Evolutionary conservation across 2,329 filamentous ascomycete species (phyloP).

Genomic region (Beauveria australis): DNA sequence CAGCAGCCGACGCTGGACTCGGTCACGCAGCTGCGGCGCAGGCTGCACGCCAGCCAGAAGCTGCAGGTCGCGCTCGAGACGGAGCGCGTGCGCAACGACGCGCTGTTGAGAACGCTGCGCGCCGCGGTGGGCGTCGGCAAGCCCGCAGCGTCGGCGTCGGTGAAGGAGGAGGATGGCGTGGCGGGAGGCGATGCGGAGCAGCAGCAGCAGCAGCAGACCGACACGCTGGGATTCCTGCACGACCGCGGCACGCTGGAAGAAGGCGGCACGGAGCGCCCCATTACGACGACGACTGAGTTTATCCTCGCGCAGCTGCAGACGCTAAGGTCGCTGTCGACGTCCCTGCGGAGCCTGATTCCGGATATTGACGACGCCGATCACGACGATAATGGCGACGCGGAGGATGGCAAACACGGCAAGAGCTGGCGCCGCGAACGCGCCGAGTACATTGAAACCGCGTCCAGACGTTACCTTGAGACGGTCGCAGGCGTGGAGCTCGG

Average conservation of each 20-base stretch:
- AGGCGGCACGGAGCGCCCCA: constrained; percentile 44
- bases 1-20: constrained; percentile 51
- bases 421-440: constrained; percentile 63
- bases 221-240: constrained; percentile 48
- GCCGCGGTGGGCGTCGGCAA: constrained; percentile 27
- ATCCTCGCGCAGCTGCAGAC: constrained; percentile 76
- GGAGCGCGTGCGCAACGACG: constrained; percentile 65
- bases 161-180: constrained; percentile 9
- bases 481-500: constrained; percentile 60
- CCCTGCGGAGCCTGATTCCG: constrained; percentile 57
- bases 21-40: constrained; percentile 63
- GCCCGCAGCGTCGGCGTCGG: constrained; percentile 10
- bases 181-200: neutral
- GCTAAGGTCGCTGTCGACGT: constrained; percentile 55
- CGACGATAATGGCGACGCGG: constrained; percentile 22
- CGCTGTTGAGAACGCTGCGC: constrained; percentile 57
- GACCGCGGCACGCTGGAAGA: constrained; percentile 42
- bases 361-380: constrained; percentile 37
- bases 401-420: constrained; percentile 29
- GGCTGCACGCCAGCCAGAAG: constrained; percentile 69
- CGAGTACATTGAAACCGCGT: constrained; percentile 77
- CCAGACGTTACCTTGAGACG: constrained; percentile 66
- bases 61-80: constrained; percentile 61
- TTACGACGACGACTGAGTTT: constrained; percentile 68
- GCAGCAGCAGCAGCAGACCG: constrained; percentile 6